These are phyloP conservation scores for Wickerhamia fluorescens DNA, from an alignment of 805 yeast genomes.

Conservation along the genomic window DNA sequence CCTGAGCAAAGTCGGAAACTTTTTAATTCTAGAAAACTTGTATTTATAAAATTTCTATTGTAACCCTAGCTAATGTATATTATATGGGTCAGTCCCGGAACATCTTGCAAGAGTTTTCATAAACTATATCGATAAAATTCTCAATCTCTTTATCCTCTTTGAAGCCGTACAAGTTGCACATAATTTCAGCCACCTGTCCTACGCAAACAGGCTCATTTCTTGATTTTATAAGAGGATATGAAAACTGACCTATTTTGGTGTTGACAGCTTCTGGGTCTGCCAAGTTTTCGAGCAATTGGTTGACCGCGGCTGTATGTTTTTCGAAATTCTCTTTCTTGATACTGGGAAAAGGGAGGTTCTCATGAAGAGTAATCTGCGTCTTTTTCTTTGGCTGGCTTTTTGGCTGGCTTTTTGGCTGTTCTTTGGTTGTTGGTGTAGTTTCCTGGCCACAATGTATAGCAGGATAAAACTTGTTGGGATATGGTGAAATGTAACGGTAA, in stretches of 20 bases:
- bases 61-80: no score
- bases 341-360: constrained; percentile 52
- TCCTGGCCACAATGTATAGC: constrained; percentile 6
- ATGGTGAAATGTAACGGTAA: constrained; percentile 45
- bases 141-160: constrained; percentile 21
- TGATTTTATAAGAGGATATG: constrained; percentile 57
- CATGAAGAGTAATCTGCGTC: constrained; percentile 33
- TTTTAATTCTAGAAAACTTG: no score
- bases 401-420: constrained; percentile 1
- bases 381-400: constrained; percentile 7
- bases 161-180: constrained; percentile 26
- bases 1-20: no score
- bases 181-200: constrained; percentile 63
- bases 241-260: constrained; percentile 16
- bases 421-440: constrained; percentile 1
- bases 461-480: constrained; percentile 56
- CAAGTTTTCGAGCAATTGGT: constrained; percentile 5
- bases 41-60: no score
- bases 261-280: constrained; percentile 6
- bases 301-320: constrained; percentile 19
- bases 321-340: constrained; percentile 58
- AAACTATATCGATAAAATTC: constrained; percentile 27
- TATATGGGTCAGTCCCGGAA: no score
- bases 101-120: constrained; percentile 27
- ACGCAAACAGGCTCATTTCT: constrained; percentile 91